Conservation (phyloP, 352 stramenopile genomes). For the Phytophthora multivora region DNA sequence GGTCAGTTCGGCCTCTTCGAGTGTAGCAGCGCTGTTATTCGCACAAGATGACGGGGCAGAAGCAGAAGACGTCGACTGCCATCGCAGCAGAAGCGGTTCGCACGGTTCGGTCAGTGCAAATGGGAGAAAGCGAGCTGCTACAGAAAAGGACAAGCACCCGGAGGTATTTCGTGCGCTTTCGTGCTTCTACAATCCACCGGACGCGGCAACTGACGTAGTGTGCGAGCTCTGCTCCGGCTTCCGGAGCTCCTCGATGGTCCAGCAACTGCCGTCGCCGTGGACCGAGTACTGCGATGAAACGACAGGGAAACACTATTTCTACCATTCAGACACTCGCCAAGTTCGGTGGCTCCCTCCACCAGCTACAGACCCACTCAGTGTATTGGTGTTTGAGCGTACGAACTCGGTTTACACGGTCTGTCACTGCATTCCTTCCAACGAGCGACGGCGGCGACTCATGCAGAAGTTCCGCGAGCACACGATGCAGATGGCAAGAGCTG, state of each 20-base stretch:
- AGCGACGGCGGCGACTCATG: constrained; percentile 51
- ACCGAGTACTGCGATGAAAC: constrained; percentile 55
- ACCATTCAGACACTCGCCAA: constrained; percentile 37
- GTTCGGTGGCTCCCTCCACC: constrained; percentile 54
- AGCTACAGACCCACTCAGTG: constrained; percentile 39
- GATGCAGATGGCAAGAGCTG: constrained; percentile 35
- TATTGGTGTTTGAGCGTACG: constrained; percentile 59
- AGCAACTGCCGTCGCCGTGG: constrained; percentile 46
- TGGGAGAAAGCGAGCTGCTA: background rate
- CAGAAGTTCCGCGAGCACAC: constrained; percentile 61
- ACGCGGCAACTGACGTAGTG: constrained; percentile 54
- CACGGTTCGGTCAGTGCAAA: background rate
- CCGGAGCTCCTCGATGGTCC: constrained; percentile 37
- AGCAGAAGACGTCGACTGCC: background rate
- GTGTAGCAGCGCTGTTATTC: constrained; percentile 41
- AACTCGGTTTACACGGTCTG: constrained; percentile 66
- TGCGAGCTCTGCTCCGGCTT: constrained; percentile 58
- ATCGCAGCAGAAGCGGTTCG: constrained; percentile 4
- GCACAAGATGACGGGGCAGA: constrained; percentile 19
- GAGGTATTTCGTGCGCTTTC: constrained; percentile 39
- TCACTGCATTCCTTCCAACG: constrained; percentile 59
- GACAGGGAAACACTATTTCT: constrained; percentile 60
- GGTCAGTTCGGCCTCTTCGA: constrained; percentile 27
- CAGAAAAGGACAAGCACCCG: constrained; percentile 32
- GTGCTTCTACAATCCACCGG: constrained; percentile 52